Evolutionary conservation across 768 basidiomycete genomes (phyloP), one percentile per base, ranked within the genome.

Genomic region (Amanita pseudoporphyria): DNA sequence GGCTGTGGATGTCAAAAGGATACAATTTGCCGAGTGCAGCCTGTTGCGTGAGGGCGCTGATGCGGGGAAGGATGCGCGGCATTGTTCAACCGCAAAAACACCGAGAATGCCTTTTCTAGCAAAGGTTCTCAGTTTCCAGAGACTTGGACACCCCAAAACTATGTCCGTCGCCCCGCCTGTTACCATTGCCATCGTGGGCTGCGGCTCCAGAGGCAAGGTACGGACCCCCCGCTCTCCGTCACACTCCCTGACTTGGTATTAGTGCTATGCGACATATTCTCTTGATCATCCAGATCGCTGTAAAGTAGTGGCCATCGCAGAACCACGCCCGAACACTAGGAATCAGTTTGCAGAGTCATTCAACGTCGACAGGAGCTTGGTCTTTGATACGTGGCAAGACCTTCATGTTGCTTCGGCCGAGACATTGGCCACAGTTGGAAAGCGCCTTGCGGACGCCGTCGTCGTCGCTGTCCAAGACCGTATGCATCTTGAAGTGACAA

Each of bases 261-360:
- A 90, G 83, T 64, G 61, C 18, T 93, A 92, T 55, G 73, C 82
- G 0, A 53, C 52, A 26, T 90, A 86, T 56, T 79, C 87, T 0
- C 64, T 81, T 30, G 49, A 65, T 14, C 66, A 70, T 42, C 88
- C 91, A 2, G 65, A 76, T 3, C 64, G 64, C 24, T 87, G 85
- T 72, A 85, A 79, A 61, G 73, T 94, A 36, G 84, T 92, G 14
- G 82, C 90, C 18, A 84, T 93, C 51, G 89, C 87, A 13, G 91
- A 94, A 54, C 90, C 90, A 2, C 78, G 87, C 16, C 71, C 74
- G 3, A 75, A 79, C 51, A 82, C 88, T 1, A 79, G 76, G 45
- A 62, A 69, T 32, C 62, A 69, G 51, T 82, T 89, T 56, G 77
- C 81, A 5, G 61, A 71, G 14, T 60, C 66, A 0, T 76, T 89